phyloP scores from a whole-genome alignment of 2,329 filamentous ascomycete species.

The Stachybotrys elegans region DNA sequence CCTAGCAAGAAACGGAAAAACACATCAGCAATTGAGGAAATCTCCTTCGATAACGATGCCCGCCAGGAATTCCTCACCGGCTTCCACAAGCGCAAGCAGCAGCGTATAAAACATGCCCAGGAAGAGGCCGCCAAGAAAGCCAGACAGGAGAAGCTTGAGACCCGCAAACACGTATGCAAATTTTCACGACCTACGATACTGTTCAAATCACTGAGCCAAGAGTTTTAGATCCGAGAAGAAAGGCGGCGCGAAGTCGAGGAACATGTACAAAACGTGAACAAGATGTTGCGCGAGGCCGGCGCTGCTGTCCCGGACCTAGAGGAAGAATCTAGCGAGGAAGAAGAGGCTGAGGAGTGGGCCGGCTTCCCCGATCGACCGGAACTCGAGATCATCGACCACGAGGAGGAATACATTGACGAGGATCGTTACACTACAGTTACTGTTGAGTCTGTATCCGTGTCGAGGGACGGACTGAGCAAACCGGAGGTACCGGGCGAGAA shows the following conservation, averaged over 20 bases:
- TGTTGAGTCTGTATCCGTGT: conserved; percentile 80
- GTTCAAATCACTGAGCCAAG: background rate
- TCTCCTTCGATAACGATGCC: conserved; percentile 76
- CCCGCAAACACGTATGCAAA: conserved; percentile 67
- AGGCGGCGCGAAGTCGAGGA: conserved; percentile 75
- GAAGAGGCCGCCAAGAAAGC: conserved; percentile 74
- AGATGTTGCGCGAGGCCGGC: conserved; percentile 58
- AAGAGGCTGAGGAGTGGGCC: conserved; percentile 54
- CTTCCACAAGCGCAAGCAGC: conserved; percentile 92
- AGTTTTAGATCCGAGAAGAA: conserved; percentile 69
- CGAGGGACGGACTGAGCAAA: conserved; percentile 65
- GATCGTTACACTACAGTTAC: conserved; percentile 94
- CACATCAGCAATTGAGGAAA: conserved; percentile 62
- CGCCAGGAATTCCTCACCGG: conserved; percentile 87
- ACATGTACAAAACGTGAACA: conserved; percentile 74
- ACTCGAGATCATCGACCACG: conserved; percentile 61
- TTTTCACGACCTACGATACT: background rate
- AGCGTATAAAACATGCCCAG: conserved; percentile 78
- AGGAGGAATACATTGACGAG: conserved; percentile 95
- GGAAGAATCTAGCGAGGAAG: conserved; percentile 35
- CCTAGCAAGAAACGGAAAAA: conserved; percentile 63
- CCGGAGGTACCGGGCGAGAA: conserved; percentile 30
- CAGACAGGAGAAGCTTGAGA: conserved; percentile 67
- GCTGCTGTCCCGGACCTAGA: conserved; percentile 33
- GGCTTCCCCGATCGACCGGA: conserved; percentile 54